phyloP scores from a whole-genome alignment of 768 basidiomycete species.

The Lactarius indigo region DNA sequence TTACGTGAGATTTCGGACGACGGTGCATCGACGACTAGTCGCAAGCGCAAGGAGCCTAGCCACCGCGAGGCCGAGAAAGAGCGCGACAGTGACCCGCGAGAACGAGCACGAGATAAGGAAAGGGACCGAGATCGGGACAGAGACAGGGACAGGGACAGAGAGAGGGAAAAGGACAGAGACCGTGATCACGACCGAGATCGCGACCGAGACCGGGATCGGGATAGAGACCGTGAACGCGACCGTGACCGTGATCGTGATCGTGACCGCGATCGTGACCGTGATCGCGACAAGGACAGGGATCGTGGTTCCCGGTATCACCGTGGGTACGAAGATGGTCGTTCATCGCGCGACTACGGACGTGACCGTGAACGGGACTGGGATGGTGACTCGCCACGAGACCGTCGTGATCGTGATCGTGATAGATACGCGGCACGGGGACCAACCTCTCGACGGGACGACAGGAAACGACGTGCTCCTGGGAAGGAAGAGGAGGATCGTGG shows the following conservation, averaged over 20 bases:
- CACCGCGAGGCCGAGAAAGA: constrained; percentile 30
- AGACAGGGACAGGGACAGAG: constrained; percentile 27
- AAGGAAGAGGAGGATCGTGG: constrained; percentile 48
- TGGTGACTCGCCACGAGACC: constrained; percentile 20
- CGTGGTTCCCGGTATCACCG: constrained; percentile 28
- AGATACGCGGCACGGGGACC: constrained; percentile 48
- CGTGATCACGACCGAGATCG: constrained; percentile 23
- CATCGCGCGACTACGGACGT: constrained; percentile 28
- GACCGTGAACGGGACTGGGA: constrained; percentile 34
- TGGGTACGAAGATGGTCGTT: constrained; percentile 18
- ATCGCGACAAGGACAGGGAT: constrained; percentile 15
- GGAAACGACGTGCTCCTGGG: constrained; percentile 42
- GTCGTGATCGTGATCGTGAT: constrained; percentile 40
- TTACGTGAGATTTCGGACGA: constrained; percentile 76
- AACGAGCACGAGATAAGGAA: constrained; percentile 36
- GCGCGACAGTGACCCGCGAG: constrained; percentile 40
- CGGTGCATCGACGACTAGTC: constrained; percentile 72
- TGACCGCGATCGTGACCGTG: constrained; percentile 30
- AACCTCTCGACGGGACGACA: constrained; percentile 55
- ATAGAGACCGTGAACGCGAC: constrained; percentile 30
- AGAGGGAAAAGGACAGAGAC: constrained; percentile 17
- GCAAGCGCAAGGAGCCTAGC: constrained; percentile 73
- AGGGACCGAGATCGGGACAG: constrained; percentile 32
- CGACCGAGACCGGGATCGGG: constrained; percentile 29
- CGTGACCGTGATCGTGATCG: constrained; percentile 33